A percentile compares a stretch with the other conserved stretches of the same genome.
Conservation (phyloP, 306 rosid genomes). For the Acacia confusa region DNA sequence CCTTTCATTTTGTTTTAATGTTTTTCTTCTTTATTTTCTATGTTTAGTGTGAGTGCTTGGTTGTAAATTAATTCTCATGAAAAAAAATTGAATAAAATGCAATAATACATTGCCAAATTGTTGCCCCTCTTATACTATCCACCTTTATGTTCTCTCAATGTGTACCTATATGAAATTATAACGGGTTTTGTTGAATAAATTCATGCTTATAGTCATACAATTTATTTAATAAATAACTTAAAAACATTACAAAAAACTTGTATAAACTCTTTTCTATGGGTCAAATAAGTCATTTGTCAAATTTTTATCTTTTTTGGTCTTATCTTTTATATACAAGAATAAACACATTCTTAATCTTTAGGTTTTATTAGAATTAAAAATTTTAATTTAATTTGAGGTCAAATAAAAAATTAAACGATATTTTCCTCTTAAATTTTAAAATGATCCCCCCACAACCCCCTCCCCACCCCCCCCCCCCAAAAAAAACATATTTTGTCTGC, state of each 20-base stretch:
- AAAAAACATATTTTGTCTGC: neutral
- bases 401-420: neutral
- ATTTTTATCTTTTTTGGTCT: no score
- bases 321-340: neutral
- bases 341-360: neutral
- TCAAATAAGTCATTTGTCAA: neutral
- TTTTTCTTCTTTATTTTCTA: neutral
- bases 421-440: neutral
- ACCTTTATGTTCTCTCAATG: neutral
- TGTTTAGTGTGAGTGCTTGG: slow-evolving; percentile 14
- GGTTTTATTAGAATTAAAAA: neutral
- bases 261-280: neutral
- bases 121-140: neutral
- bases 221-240: neutral
- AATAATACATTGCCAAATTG: neutral
- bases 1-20: neutral
- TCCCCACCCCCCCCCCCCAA: no score
- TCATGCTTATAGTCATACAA: neutral
- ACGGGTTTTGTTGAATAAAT: neutral
- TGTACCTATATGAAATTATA: neutral
- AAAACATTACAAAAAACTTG: neutral
- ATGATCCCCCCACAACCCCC: neutral
- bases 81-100: neutral
- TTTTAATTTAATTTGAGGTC: neutral
- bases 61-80: neutral